These are phyloP conservation scores for Ophiocordyceps camponoti-saundersi DNA, from an alignment of 2,329 filamentous ascomycete species.

Conservation along the genomic window DNA sequence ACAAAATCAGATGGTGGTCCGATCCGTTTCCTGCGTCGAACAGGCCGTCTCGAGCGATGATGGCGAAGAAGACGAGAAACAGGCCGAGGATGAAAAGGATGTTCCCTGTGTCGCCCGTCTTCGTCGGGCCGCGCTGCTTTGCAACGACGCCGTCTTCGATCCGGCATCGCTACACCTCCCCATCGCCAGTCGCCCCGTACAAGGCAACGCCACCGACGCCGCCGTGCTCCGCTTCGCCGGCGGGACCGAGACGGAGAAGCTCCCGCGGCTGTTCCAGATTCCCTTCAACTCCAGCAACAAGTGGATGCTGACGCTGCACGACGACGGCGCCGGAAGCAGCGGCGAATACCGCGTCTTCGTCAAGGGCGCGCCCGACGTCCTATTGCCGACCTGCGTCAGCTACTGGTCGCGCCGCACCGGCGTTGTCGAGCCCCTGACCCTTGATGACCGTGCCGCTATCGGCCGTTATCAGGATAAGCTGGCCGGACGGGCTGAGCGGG, in stretches of 20 bases:
- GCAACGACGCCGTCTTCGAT: constrained; percentile 26
- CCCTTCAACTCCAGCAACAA: constrained; percentile 35
- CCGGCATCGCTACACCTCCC: constrained; percentile 17
- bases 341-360: constrained; percentile 25
- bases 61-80: neutral
- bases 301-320: constrained; percentile 26
- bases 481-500: constrained; percentile 23
- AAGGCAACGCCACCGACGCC: constrained; percentile 25
- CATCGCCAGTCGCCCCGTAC: constrained; percentile 15
- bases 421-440: constrained; percentile 16
- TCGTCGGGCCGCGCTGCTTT: constrained; percentile 15
- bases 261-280: constrained; percentile 19
- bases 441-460: constrained; percentile 14
- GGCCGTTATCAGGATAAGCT: constrained; percentile 20
- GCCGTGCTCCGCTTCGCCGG: constrained; percentile 22
- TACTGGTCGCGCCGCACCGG: constrained; percentile 17
- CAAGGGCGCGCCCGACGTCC: constrained; percentile 37
- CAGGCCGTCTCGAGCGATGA: constrained; percentile 8
- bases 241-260: constrained; percentile 6
- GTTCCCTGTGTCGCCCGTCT: constrained; percentile 5
- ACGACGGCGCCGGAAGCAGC: constrained; percentile 5
- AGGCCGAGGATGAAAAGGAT: neutral
- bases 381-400: constrained; percentile 18
- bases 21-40: constrained; percentile 19
- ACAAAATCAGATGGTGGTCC: constrained; percentile 26